Evolutionary conservation across 2,329 filamentous ascomycete species (phyloP).

Genomic region (Fusarium denticulatum): DNA sequence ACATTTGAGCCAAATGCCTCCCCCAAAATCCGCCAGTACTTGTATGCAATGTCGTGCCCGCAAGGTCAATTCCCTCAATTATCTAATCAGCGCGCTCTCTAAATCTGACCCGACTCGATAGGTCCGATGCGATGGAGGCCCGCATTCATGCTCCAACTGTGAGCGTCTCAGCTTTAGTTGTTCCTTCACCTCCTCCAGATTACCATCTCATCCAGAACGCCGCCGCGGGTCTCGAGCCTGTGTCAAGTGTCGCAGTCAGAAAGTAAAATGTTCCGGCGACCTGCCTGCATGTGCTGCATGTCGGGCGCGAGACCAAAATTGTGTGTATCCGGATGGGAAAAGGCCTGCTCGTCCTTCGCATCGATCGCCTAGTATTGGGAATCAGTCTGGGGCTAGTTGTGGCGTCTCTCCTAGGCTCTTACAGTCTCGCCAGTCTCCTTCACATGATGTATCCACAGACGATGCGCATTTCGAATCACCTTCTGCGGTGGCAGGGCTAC

Average conservation of each 20-base stretch:
- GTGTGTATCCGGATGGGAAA: not conserved
- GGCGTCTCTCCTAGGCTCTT: not conserved
- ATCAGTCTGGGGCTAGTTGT: not conserved
- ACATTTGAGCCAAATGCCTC: not conserved
- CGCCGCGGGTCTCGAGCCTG: not conserved
- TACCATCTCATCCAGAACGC: not conserved
- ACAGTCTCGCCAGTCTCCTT: not conserved
- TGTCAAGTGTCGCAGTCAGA: not conserved
- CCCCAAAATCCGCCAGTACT: not conserved
- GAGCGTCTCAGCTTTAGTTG: not conserved
- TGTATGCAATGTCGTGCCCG: not conserved
- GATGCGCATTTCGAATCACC: not conserved
- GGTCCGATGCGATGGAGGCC: not conserved
- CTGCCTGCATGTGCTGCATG: not conserved
- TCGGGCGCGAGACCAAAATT: not conserved
- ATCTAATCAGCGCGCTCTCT: not conserved
- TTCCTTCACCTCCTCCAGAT: not conserved
- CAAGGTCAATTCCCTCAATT: not conserved
- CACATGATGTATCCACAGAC: not conserved
- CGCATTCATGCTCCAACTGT: not conserved
- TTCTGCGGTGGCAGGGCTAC: not conserved
- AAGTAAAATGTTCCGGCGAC: not conserved
- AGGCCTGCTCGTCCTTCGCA: not conserved
- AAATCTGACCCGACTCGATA: not conserved
- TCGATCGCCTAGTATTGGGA: not conserved